These are phyloP conservation scores for Torulaspora gathmanii DNA, from an alignment of 805 yeast genomes.

Conservation along the genomic window DNA sequence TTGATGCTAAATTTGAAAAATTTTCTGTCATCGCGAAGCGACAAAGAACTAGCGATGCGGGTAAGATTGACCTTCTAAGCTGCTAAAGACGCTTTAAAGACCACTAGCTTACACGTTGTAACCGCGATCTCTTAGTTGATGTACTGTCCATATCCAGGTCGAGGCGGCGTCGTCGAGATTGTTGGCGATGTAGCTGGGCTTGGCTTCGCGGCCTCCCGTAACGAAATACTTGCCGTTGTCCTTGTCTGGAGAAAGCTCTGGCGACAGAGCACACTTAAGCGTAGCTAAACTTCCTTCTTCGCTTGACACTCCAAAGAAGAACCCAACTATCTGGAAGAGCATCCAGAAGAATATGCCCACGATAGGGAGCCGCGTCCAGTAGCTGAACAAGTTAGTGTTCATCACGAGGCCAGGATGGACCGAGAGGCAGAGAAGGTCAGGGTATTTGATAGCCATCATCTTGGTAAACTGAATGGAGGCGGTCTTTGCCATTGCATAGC, in stretches of 20 bases:
- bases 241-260: conserved; percentile 42
- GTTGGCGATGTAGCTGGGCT: conserved; percentile 55
- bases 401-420: conserved; percentile 87
- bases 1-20: neutral
- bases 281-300: conserved; percentile 70
- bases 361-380: conserved; percentile 73
- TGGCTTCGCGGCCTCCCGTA: conserved; percentile 52
- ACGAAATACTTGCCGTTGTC: conserved; percentile 69
- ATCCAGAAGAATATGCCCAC: conserved; percentile 75
- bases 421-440: conserved; percentile 56
- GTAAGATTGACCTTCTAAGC: neutral
- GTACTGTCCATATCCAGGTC: conserved; percentile 77
- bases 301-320: conserved; percentile 61
- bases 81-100: neutral
- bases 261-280: conserved; percentile 56
- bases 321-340: conserved; percentile 63
- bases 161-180: conserved; percentile 57
- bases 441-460: conserved; percentile 59
- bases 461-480: conserved; percentile 71
- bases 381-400: conserved; percentile 69
- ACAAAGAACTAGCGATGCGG: neutral
- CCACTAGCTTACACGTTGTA: conserved; percentile 23
- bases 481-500: conserved; percentile 74
- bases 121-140: conserved; percentile 53
- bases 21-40: neutral